Evolutionary conservation across 805 yeast genomes (phyloP), one percentile per base, ranked within the genome.

Genomic region (Maudiozyma barnettii): DNA sequence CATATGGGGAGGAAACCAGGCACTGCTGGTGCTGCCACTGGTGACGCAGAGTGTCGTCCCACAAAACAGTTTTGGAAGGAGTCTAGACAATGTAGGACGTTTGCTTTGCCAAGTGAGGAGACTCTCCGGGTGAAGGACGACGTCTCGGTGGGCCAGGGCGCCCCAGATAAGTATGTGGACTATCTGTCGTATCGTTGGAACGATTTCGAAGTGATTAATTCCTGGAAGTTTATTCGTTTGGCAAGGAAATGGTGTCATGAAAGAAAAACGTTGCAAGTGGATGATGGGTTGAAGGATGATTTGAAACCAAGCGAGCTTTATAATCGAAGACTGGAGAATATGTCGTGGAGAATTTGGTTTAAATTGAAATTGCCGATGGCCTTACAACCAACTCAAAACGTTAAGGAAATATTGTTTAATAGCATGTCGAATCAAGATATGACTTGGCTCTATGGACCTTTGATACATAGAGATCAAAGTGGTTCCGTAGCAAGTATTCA

Each of bases 381-480:
- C 10, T 26, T 26, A 6, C 4, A 26, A 26, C 10, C 30, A 26
- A 26, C n/a, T n/a, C n/a, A n/a, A n/a, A n/a, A n/a, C n/a, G n/a
- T n/a, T n/a, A n/a, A n/a, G n/a, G n/a, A n/a, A n/a, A n/a, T n/a
- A n/a, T n/a, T n/a, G n/a, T n/a, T n/a, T n/a, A n/a, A 33, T 33
- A n/a, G 7, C n/a, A 16, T 10, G 13, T n/a, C 36, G 2, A 33
- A 33, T 10, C n/a, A 22, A 21, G 99, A 91, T 63, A 95, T 91
- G 12, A 88, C 96, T 1, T 91, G 98, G 98, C 76, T 91, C 13
- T 93, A 90, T 67, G 99, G 99, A 1, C 99, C 99, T 0, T 63
- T 13, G 31, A 36, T 29, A 38, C 39, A 42, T 21, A 37, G 23
- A 19, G 23, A 19, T 19, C 16, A 33, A 33, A n/a, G 18, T 14